Conservation (phyloP, 129 eudicot species). For the Flaveria bidentis region DNA sequence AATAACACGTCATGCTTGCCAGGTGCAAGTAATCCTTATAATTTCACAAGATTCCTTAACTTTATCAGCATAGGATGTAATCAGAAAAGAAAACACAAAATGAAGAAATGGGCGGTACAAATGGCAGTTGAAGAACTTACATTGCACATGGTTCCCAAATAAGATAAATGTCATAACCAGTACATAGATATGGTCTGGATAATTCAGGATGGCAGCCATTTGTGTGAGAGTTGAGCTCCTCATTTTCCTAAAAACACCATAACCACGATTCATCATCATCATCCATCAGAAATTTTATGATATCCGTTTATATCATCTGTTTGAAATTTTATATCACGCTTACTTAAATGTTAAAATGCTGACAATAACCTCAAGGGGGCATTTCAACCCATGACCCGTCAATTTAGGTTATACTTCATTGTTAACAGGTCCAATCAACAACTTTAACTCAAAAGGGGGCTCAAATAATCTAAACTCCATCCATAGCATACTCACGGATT, state of each 20-base stretch:
- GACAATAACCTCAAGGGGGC: background rate
- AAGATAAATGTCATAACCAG: slow-evolving; percentile 90
- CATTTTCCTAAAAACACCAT: slow-evolving; percentile 17
- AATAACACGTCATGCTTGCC: too few relatives aligned
- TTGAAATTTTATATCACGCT: background rate
- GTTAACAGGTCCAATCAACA: background rate
- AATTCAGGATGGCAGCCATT: slow-evolving; percentile 35
- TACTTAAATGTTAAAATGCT: slow-evolving; percentile 2
- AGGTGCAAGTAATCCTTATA: too few relatives aligned
- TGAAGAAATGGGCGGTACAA: background rate
- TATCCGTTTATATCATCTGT: background rate
- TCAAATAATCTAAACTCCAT: background rate
- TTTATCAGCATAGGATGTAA: background rate
- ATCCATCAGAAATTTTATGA: background rate
- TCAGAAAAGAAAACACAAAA: slow-evolving; percentile 1
- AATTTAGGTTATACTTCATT: background rate
- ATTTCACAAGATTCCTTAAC: background rate
- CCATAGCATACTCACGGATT: background rate
- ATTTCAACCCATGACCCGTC: background rate
- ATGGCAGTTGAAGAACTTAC: slow-evolving; percentile 48
- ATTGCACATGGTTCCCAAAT: slow-evolving; percentile 97
- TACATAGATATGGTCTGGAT: slow-evolving; percentile 80
- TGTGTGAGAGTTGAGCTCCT: slow-evolving; percentile 22
- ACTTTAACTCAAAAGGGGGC: background rate
- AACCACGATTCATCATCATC: background rate